A percentile compares a stretch with the other conserved stretches of the same genome.
phyloP scores from a whole-genome alignment of 129 eudicot genomes.

The Saussurea involucrata region DNA sequence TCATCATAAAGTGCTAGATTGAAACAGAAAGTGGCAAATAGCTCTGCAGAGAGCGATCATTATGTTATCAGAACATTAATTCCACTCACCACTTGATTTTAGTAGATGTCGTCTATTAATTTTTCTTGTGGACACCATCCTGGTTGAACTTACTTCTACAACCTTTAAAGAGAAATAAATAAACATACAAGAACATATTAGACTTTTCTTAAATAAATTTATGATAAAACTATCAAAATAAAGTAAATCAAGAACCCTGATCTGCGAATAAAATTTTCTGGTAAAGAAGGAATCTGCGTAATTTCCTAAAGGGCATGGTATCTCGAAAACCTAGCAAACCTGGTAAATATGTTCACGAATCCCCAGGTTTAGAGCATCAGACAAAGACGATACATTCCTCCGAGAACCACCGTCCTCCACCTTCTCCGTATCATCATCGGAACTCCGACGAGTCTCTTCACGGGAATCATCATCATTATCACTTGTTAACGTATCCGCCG shows the following conservation, averaged over 20 bases:
- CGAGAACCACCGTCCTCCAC: constrained; percentile 34
- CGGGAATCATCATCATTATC: constrained; percentile 36
- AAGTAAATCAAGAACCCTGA: constrained; percentile 1
- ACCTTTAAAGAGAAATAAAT: no score
- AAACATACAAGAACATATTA: no score
- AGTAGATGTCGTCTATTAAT: constrained; percentile 72
- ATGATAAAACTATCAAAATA: neutral
- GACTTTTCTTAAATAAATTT: no score
- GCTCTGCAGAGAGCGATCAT: neutral
- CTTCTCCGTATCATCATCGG: constrained; percentile 13
- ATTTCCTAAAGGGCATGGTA: neutral
- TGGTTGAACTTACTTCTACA: constrained; percentile 77
- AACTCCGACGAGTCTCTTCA: constrained; percentile 18
- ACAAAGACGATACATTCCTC: constrained; percentile 34
- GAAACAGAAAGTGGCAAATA: neutral
- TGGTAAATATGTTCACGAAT: constrained; percentile 93
- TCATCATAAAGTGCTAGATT: no score
- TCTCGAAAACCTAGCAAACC: constrained; percentile 36
- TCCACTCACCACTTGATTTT: constrained; percentile 82
- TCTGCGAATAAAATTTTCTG: neutral
- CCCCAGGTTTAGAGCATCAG: constrained; percentile 56
- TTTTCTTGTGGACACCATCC: constrained; percentile 75
- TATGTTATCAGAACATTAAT: neutral
- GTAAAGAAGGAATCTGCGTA: neutral
- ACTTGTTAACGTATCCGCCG: constrained; percentile 27